Evolutionary conservation across 441 rosid genomes (phyloP).

Genomic region (Populus hybrid): DNA sequence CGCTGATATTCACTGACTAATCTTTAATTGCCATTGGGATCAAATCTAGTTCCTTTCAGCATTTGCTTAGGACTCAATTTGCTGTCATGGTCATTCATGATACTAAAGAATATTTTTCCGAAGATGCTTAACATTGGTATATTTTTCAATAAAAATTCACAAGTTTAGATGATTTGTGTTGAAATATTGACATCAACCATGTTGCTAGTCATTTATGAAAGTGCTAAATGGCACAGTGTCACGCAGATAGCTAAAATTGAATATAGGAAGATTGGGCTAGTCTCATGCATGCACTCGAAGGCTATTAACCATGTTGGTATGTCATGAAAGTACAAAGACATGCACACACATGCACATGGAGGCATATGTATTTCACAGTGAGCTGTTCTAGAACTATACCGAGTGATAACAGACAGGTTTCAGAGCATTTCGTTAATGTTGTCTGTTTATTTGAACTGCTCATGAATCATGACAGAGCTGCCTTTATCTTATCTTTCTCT

Average conservation of each 20-base stretch:
- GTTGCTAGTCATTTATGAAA: not conserved
- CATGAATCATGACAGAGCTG: slow-evolving; percentile 3
- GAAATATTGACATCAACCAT: not conserved
- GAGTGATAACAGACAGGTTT: not conserved
- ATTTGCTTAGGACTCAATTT: not conserved
- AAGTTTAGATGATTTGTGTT: not conserved
- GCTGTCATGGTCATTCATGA: not conserved
- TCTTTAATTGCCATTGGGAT: not conserved
- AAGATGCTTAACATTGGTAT: not conserved
- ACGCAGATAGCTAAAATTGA: not conserved
- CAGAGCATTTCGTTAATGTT: not conserved
- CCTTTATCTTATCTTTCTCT: not conserved
- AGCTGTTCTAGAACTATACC: not conserved
- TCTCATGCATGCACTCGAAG: not conserved
- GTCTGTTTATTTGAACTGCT: not conserved
- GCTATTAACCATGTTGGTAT: not conserved
- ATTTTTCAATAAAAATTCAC: no score
- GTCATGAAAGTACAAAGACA: not conserved
- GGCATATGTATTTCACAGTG: not conserved
- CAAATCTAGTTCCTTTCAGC: not conserved
- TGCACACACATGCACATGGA: no score
- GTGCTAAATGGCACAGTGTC: not conserved
- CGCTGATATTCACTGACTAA: not conserved
- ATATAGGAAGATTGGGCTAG: slow-evolving; percentile 6
- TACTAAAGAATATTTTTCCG: not conserved